Evolutionary conservation across 2,329 filamentous ascomycete genomes (phyloP), one percentile per base, ranked within the genome.

Genomic region (Blastomyces percursus): DNA sequence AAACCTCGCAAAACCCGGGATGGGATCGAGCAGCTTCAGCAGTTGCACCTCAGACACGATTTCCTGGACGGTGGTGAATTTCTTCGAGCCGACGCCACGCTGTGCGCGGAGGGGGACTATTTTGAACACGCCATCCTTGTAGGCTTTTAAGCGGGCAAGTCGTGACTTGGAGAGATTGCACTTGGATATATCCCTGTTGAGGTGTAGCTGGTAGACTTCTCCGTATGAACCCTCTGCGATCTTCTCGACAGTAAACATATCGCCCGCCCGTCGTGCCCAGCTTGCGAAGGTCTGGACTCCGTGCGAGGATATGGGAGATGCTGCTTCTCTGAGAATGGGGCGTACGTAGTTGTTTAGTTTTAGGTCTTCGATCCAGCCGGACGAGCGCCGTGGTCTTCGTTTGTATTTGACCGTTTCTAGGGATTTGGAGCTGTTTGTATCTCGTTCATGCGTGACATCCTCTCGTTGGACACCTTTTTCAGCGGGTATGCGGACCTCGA

Each of bases 191-290:
- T 76, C 72, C 30, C 75, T 72, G 12, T 72, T 72, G n/a, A 78
- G 60, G 21, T 78, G 64, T 30, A 86, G 73, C 14, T 84, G 82
- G 70, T 86, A 87, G 2, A 88, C 85, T 69, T 87, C 84, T 61
- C 83, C 84, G 68, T 85, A 88, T 0, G 84, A 86, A 1, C 85
- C 85, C 71, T 88, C 85, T 9, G 84, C 84, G 44, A 88, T 81
- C 67, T 88, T 88, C 9, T 77, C 75, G 50, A 87, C 77, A 46
- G 77, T 70, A 65, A 78, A 72, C 67, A 74, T 70, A 44, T 70
- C 71, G 6, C 70, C 74, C 2, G 73, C 74, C 14, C 73, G 70
- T 3, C 71, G 69, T 11, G 75, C 74, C 76, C 76, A 78, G 12
- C 71, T 71, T 52, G 64, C 65, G 59, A 78, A 78, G 51, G 71